Conservation (phyloP, 495 filamentous ascomycete genomes). For the Talaromyces wortmannii region DNA sequence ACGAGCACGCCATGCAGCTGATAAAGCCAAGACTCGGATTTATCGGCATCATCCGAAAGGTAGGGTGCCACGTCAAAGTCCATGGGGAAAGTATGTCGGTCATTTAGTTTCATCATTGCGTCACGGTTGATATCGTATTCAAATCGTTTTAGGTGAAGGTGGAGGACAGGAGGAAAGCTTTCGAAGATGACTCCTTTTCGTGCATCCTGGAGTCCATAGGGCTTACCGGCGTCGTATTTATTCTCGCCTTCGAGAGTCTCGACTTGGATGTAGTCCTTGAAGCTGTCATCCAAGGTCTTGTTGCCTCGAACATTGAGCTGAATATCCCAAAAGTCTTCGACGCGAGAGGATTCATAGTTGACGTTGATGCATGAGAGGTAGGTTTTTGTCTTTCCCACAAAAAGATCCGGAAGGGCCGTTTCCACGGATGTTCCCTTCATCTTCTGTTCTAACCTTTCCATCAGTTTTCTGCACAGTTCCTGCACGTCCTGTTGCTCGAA, state of each 20-base stretch:
- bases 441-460: slow-evolving; percentile 90
- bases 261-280: slow-evolving; percentile 91
- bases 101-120: slow-evolving; percentile 99
- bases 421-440: slow-evolving; percentile 99
- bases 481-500: slow-evolving; percentile 99
- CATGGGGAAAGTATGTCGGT: slow-evolving; percentile 95
- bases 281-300: slow-evolving; percentile 87
- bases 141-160: slow-evolving; percentile 95
- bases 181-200: slow-evolving; percentile 97
- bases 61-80: slow-evolving; percentile 86
- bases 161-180: slow-evolving; percentile 89
- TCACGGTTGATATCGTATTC: slow-evolving; percentile 94
- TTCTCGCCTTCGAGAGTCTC: slow-evolving; percentile 98
- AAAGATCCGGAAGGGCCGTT: slow-evolving; percentile 81
- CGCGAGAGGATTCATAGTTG: slow-evolving; percentile 85
- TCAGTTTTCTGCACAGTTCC: slow-evolving; percentile 89
- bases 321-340: slow-evolving; percentile 99
- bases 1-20: slow-evolving; percentile 93
- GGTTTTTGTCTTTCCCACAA: slow-evolving; percentile 94
- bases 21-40: slow-evolving; percentile 82
- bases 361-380: slow-evolving; percentile 99
- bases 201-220: slow-evolving; percentile 89
- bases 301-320: slow-evolving; percentile 94
- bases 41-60: slow-evolving; percentile 79
- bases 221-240: slow-evolving; percentile 86